Base-by-base conservation (phyloP, 1,284 basidiomycete species). In the Cutaneotrichosporon cyanovorans region DNA sequence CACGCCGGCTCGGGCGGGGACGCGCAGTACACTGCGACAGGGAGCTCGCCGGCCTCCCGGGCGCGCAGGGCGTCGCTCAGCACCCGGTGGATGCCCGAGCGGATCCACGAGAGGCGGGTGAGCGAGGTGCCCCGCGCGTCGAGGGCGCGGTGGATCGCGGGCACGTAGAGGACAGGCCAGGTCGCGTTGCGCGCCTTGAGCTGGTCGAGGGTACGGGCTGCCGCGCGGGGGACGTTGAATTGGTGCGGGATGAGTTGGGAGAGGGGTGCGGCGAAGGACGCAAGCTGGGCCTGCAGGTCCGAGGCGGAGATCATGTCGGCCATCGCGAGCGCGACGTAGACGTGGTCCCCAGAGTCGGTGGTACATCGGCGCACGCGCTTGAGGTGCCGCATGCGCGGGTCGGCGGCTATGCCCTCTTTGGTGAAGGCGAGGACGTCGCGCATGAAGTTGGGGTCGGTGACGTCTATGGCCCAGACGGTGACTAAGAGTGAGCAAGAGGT, bases 121-220 rank as follows among this genome's bases (percentile, higher is more conserved):
- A 74, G 66, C 4, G 84, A 76, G 85, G 87, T 89, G 4, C 72
- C 59, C 16, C 55, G 52, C 12, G 57, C 46, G n/a, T 68, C 57
- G 40, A 66, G 73, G 48, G 83, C 80, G 51, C 83, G 81, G 51
- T 78, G 79, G 37, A 82, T 77, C 15, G 78, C 76, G 0, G 87
- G 87, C 2, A 83, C 76, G 57, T 81, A 85, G 7, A 81, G 72
- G 7, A 88, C 88, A 0, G 90, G 90, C 90, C 90, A 93, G 20
- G 84, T 69, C 0, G 75, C 67, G 34, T 77, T 77, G 69, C 90
- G 89, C 32, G 80, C 68, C 20, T 72, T 65, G 4, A 89, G 74
- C 16, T 90, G 83, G 14, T 75, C 75, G 2, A 75, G 75, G 0
- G 85, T 89, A 2, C 85, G 74, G 0, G 90, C 90, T 6, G 83